phyloP scores from a whole-genome alignment of 2,329 filamentous ascomycete species.

The Aspergillus novoparasiticus region DNA sequence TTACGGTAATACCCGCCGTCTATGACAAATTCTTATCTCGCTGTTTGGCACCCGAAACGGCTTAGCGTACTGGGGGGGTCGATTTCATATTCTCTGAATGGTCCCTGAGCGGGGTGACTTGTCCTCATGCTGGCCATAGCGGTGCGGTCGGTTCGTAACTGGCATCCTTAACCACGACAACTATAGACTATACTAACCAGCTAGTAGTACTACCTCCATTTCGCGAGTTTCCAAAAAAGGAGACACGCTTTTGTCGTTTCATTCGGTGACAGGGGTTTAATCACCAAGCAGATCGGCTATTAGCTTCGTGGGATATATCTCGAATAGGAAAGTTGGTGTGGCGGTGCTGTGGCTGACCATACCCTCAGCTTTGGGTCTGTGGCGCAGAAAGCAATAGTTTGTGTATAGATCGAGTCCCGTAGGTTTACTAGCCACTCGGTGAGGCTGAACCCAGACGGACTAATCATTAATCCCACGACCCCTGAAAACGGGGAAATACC shows the following conservation, averaged over 20 bases:
- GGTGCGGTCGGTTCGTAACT: not conserved
- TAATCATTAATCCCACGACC: not conserved
- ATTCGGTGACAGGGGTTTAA: not conserved
- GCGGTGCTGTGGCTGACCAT: not conserved
- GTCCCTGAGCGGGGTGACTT: slow-evolving; percentile 2
- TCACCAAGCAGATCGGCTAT: too few relatives aligned
- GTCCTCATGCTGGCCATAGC: slow-evolving; percentile 9
- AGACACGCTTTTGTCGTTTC: not conserved
- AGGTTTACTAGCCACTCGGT: too few relatives aligned
- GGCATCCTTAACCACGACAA: not conserved
- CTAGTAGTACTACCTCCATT: not conserved
- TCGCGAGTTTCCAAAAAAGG: not conserved
- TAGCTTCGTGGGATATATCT: not conserved
- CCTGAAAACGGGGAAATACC: not conserved
- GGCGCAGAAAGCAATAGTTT: not conserved
- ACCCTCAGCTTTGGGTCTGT: not conserved
- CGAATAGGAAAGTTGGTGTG: not conserved
- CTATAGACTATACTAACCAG: not conserved
- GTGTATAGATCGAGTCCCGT: too few relatives aligned
- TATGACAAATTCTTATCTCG: slow-evolving; percentile 10
- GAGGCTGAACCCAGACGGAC: not conserved
- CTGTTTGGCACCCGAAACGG: slow-evolving; percentile 8
- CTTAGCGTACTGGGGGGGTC: not conserved
- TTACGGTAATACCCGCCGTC: not conserved
- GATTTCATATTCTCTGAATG: not conserved